A percentile compares a stretch with the other conserved stretches of the same genome.
Evolutionary conservation across 2,329 filamentous ascomycete species (phyloP).

Genomic region (Calonectria pteridis): DNA sequence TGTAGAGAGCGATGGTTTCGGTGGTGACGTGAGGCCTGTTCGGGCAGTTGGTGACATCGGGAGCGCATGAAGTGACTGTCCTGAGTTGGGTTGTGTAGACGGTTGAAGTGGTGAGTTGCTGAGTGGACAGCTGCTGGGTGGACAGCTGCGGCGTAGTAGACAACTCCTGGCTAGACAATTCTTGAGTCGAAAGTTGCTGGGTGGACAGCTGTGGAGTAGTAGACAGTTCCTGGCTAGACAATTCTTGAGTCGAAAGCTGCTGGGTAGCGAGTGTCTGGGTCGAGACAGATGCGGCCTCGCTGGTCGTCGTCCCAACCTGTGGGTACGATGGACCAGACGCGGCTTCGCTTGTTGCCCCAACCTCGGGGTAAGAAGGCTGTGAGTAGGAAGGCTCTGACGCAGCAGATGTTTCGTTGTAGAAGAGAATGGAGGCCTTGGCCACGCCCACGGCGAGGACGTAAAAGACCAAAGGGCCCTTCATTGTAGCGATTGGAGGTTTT

Average conservation of each 20-base stretch:
- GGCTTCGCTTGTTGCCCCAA: background rate
- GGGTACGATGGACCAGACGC: background rate
- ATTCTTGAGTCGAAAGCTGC: background rate
- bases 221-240: background rate
- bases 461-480: conserved; percentile 25
- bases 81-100: conserved; percentile 39
- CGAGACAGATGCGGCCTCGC: background rate
- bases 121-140: background rate
- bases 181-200: background rate
- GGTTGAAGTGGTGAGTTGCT: conserved; percentile 37
- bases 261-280: background rate
- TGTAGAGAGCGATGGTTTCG: conserved; percentile 40
- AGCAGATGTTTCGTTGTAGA: background rate
- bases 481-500: background rate
- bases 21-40: background rate
- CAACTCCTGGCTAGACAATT: background rate
- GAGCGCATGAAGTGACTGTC: conserved; percentile 38
- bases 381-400: background rate
- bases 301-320: background rate
- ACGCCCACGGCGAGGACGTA: conserved; percentile 18
- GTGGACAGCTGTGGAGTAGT: too few species aligned
- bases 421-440: conserved; percentile 7
- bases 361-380: background rate
- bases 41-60: conserved; percentile 38
- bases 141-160: too few species aligned